Evolutionary conservation across 2,329 filamentous ascomycete species (phyloP).

Genomic region (Helotiales sp.): DNA sequence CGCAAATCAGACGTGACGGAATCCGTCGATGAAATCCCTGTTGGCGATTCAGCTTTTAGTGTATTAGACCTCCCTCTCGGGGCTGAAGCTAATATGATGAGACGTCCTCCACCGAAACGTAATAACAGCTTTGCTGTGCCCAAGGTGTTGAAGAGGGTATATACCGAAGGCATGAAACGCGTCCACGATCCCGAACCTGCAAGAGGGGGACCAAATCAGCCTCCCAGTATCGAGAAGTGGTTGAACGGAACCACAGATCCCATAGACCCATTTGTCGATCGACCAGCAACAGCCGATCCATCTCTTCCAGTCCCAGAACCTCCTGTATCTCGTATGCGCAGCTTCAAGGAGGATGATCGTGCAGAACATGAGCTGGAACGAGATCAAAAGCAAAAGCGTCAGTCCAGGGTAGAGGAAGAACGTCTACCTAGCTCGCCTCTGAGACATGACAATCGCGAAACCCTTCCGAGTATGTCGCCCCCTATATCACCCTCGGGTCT

Average conservation of each 20-base stretch:
- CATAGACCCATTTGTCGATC: constrained; percentile 61
- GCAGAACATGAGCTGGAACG: constrained; percentile 20
- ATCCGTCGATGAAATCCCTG: constrained; percentile 60
- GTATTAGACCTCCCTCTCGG: constrained; percentile 58
- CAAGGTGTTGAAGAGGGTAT: constrained; percentile 64
- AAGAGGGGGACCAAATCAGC: constrained; percentile 53
- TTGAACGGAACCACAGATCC: constrained; percentile 50
- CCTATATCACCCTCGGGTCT: constrained; percentile 40
- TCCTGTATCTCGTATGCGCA: constrained; percentile 35
- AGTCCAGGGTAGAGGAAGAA: constrained; percentile 24
- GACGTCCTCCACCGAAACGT: constrained; percentile 47
- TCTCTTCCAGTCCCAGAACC: constrained; percentile 35
- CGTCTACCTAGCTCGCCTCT: constrained; percentile 31
- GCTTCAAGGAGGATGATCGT: constrained; percentile 27
- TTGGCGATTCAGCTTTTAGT: constrained; percentile 67
- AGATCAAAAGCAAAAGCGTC: constrained; percentile 11
- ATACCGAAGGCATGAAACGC: constrained; percentile 65
- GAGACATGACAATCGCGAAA: constrained; percentile 24
- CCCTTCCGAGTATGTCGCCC: constrained; percentile 31
- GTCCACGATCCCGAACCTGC: constrained; percentile 61
- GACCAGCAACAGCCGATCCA: constrained; percentile 25
- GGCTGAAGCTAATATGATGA: constrained; percentile 50
- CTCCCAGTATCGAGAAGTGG: constrained; percentile 66
- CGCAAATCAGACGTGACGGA: constrained; percentile 34
- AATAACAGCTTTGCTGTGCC: constrained; percentile 61